These are phyloP conservation scores for Eudorina sp. DNA, from an alignment of 139 green algal species.

Conservation along the genomic window DNA sequence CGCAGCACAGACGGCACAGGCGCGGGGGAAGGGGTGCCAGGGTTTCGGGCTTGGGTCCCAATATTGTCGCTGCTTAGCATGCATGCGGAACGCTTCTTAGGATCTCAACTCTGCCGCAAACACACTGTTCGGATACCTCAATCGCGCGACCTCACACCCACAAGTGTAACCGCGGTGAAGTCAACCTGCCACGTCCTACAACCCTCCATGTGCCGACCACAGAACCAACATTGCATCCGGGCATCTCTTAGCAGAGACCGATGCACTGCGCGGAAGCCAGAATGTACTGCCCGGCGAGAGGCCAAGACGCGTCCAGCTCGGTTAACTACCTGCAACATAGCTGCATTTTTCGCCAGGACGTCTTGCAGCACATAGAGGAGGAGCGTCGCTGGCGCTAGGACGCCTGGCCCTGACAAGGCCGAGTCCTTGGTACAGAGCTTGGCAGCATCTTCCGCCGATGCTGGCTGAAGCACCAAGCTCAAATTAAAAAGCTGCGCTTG, in stretches of 20 bases:
- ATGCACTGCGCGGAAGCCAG: too few relatives aligned
- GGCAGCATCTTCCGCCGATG: background rate
- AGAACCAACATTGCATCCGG: too few relatives aligned
- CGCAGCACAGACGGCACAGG: too few relatives aligned
- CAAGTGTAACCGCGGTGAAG: too few relatives aligned
- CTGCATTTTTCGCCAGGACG: background rate
- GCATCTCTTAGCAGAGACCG: too few relatives aligned
- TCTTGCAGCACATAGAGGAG: slow-evolving; percentile 6
- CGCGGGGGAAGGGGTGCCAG: too few relatives aligned
- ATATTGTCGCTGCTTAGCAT: too few relatives aligned
- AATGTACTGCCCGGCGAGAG: background rate
- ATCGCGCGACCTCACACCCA: too few relatives aligned
- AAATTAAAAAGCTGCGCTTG: background rate
- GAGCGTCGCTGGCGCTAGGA: slow-evolving; percentile 10
- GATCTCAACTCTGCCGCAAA: background rate
- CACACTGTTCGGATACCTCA: too few relatives aligned
- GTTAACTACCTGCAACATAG: background rate
- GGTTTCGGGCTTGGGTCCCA: too few relatives aligned
- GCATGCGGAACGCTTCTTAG: background rate
- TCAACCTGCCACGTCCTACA: too few relatives aligned
- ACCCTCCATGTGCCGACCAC: too few relatives aligned
- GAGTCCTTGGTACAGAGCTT: background rate
- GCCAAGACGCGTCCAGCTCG: background rate
- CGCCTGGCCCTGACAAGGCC: background rate
- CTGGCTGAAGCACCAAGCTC: background rate